Percentiles rank a stretch among this genome's conserved stretches.
phyloP scores from a whole-genome alignment of 352 stramenopile genomes.

The Phytopythium chamaehyphon region DNA sequence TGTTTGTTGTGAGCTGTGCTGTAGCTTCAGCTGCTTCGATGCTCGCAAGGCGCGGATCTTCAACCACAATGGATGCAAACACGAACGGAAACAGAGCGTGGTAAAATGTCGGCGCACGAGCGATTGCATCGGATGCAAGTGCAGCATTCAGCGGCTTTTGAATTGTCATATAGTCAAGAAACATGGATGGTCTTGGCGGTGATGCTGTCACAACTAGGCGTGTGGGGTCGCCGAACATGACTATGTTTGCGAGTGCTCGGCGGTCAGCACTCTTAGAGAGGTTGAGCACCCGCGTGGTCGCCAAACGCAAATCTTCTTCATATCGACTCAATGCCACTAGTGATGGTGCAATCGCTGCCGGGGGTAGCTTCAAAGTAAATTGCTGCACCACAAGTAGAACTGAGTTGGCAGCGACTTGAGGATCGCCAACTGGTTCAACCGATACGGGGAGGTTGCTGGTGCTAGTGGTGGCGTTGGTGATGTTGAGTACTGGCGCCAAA shows the following conservation, averaged over 20 bases:
- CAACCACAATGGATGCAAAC: conserved; percentile 40
- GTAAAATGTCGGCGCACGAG: conserved; percentile 13
- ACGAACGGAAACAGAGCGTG: conserved; percentile 35
- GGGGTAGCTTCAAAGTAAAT: conserved; percentile 24
- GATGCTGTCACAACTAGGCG: conserved; percentile 14
- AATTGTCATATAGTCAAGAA: conserved; percentile 40
- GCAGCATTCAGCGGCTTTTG: conserved; percentile 6
- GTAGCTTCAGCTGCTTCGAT: conserved; percentile 28
- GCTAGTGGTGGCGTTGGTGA: not conserved
- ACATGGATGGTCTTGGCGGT: conserved; percentile 22
- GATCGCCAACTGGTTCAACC: conserved; percentile 19
- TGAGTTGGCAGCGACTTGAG: conserved; percentile 15
- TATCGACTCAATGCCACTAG: not conserved
- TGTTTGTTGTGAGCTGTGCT: conserved; percentile 8
- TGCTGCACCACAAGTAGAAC: conserved; percentile 42
- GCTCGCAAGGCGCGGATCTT: conserved; percentile 25
- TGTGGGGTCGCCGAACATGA: conserved; percentile 40
- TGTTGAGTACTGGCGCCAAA: conserved; percentile 16
- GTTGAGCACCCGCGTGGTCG: conserved; percentile 3
- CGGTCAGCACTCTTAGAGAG: conserved; percentile 3
- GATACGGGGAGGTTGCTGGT: conserved; percentile 13
- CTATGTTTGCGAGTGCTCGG: conserved; percentile 30
- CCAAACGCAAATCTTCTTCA: conserved; percentile 10
- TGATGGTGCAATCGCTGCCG: conserved; percentile 13
- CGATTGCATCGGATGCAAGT: conserved; percentile 8